These are phyloP conservation scores for Cercospora sp. DNA, from an alignment of 2,329 filamentous ascomycete genomes.

Conservation along the genomic window DNA sequence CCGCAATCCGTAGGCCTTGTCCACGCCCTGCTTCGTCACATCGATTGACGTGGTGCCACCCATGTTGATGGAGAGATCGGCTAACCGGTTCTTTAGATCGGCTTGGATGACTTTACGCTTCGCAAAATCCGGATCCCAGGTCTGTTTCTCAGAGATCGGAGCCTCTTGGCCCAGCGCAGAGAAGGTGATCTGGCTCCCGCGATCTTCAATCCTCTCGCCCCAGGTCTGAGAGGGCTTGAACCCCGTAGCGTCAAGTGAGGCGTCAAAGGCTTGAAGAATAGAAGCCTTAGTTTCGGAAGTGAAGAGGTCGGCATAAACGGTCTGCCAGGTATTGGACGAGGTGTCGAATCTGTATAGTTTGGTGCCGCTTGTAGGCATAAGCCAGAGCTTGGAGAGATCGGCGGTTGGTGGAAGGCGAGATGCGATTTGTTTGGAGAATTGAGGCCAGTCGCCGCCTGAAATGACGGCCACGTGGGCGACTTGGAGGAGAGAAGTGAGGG, in stretches of 20 bases:
- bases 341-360: conserved; percentile 42
- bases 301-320: conserved; percentile 45
- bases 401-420: conserved; percentile 41
- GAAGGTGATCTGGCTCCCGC: conserved; percentile 47
- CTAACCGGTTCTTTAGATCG: conserved; percentile 41
- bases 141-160: conserved; percentile 41
- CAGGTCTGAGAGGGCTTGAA: conserved; percentile 44
- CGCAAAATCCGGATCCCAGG: conserved; percentile 45
- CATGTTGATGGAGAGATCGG: conserved; percentile 45
- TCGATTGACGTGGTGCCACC: conserved; percentile 46
- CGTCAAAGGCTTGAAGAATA: conserved; percentile 37
- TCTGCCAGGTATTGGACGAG: conserved; percentile 15
- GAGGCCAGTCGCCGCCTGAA: conserved; percentile 46
- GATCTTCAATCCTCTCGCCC: conserved; percentile 46
- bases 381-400: conserved; percentile 43
- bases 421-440: conserved; percentile 46
- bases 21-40: conserved; percentile 43
- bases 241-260: conserved; percentile 39
- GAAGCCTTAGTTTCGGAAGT: conserved; percentile 27
- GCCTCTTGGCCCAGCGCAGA: conserved; percentile 46
- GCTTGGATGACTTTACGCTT: conserved; percentile 45
- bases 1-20: conserved; percentile 40
- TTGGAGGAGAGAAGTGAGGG: conserved; percentile 40
- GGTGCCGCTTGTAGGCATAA: conserved; percentile 48
- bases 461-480: conserved; percentile 46